These are phyloP conservation scores for Uronychia setigera DNA, from an alignment of 73 alveolate genomes.

Conservation along the genomic window DNA sequence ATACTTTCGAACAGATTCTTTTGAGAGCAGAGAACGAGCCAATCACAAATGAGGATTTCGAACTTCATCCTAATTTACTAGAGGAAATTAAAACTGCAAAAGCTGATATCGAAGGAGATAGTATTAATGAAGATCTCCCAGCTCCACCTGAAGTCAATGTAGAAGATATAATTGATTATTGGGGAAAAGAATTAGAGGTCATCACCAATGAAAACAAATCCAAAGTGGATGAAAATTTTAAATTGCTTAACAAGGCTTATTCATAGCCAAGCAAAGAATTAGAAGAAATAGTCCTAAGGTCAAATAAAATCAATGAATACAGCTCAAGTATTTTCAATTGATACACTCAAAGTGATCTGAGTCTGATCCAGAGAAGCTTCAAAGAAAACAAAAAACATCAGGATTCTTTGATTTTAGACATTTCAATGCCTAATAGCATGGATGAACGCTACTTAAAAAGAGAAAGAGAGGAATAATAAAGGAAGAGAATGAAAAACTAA, in stretches of 20 bases:
- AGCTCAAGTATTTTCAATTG: not conserved
- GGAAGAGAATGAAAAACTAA: not conserved
- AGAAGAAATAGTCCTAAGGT: not conserved
- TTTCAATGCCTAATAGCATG: not conserved
- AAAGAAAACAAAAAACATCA: not conserved
- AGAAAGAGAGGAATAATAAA: not conserved
- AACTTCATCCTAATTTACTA: no score
- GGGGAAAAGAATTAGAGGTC: not conserved
- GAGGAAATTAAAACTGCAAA: slow-evolving; percentile 1
- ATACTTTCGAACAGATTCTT: no score
- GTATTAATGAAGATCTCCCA: not conserved
- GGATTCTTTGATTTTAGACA: not conserved
- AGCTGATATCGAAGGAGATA: not conserved
- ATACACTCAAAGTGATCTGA: not conserved
- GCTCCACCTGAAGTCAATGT: not conserved
- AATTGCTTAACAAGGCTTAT: not conserved
- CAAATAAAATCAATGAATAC: not conserved
- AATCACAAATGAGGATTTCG: no score
- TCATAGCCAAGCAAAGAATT: not conserved
- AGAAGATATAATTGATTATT: not conserved
- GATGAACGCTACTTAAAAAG: not conserved
- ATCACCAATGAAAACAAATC: no score
- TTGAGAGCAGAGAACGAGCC: no score
- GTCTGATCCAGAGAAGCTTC: not conserved
- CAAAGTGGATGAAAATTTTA: no score